phyloP scores from a whole-genome alignment of 768 basidiomycete genomes.

The Lentinula detonsa region DNA sequence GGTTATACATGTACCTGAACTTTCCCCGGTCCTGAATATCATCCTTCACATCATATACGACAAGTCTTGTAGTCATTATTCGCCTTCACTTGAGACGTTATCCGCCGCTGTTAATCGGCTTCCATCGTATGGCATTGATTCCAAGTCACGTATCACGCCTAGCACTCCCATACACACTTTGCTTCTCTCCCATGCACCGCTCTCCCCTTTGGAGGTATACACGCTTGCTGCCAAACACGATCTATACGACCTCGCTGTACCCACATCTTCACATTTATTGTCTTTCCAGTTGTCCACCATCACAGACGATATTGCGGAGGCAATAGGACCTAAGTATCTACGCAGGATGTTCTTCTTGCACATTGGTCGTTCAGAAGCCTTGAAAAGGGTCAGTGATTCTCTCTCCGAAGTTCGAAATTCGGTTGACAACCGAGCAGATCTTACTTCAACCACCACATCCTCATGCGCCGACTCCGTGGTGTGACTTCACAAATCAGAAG shows the following conservation, averaged over 20 bases:
- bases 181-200: conserved; percentile 62
- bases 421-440: conserved; percentile 17
- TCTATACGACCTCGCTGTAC: conserved; percentile 67
- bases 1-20: conserved; percentile 55
- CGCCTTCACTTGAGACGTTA: conserved; percentile 58
- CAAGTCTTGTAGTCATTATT: conserved; percentile 69
- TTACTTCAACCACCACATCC: conserved; percentile 70
- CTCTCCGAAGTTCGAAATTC: not conserved
- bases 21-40: conserved; percentile 61
- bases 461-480: conserved; percentile 62
- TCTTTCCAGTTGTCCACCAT: conserved; percentile 62
- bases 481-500: conserved; percentile 75
- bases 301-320: conserved; percentile 62
- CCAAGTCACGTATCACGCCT: conserved; percentile 40
- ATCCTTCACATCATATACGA: conserved; percentile 70
- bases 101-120: conserved; percentile 51
- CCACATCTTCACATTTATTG: conserved; percentile 69
- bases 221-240: conserved; percentile 62
- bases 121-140: conserved; percentile 52
- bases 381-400: conserved; percentile 47
- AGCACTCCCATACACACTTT: conserved; percentile 50
- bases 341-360: conserved; percentile 82
- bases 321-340: conserved; percentile 71
- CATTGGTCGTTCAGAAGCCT: conserved; percentile 74
- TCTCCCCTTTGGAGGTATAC: conserved; percentile 68